Conservation (phyloP, 345 rosid species). For the Toxicodendron radicans region DNA sequence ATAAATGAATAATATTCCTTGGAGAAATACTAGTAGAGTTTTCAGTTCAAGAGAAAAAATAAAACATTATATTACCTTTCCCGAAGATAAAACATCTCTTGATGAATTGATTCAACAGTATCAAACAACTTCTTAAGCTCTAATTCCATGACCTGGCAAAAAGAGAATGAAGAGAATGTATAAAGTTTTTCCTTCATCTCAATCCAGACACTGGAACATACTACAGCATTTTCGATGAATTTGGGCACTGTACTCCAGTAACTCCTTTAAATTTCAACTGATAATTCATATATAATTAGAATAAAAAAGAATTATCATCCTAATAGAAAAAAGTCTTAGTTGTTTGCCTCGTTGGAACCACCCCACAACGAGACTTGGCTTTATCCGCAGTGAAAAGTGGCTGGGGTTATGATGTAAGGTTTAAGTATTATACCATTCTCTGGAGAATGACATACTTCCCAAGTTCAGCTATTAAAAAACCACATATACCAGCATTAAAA, state of each 20-base stretch:
- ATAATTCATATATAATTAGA: background rate
- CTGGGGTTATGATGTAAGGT: background rate
- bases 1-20: background rate
- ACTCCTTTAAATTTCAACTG: background rate
- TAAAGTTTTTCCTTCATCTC: slow-evolving; percentile 7
- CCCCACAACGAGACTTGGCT: background rate
- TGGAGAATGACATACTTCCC: background rate
- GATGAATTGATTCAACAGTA: slow-evolving; percentile 63
- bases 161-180: background rate
- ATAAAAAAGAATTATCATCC: background rate
- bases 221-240: background rate
- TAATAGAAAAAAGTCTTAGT: background rate
- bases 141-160: slow-evolving; percentile 67
- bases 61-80: slow-evolving; percentile 55
- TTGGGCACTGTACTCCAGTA: background rate
- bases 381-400: background rate
- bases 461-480: too few species aligned
- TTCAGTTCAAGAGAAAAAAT: background rate
- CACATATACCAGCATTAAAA: too few species aligned
- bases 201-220: background rate
- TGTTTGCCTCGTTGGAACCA: background rate
- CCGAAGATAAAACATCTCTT: slow-evolving; percentile 82
- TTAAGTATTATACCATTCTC: background rate
- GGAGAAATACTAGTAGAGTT: background rate
- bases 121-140: slow-evolving; percentile 81